Evolutionary conservation across 495 filamentous ascomycete genomes (phyloP), one percentile per base, ranked within the genome.

Genomic region (Extremus antarcticus): DNA sequence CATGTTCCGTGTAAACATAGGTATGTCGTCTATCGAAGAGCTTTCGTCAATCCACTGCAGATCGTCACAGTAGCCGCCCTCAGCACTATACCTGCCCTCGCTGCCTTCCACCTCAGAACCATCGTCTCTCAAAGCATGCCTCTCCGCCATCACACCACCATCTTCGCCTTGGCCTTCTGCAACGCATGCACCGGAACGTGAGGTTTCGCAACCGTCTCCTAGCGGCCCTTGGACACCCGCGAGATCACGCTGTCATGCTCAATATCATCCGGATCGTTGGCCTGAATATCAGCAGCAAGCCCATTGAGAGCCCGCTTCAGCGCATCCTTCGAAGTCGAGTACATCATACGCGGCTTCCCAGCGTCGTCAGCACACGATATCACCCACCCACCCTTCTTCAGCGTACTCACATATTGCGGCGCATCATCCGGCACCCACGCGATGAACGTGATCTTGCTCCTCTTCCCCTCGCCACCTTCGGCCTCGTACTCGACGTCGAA

Each of bases 371-470:
- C 43, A 8, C 20, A 11, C 35, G 9, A 9, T n/a, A 40, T 40
- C 35, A 10, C n/a, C 35, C 35, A 20, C 43, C n/a, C n/a, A 20
- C 8, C 8, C 43, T 11, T 46, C 10, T 19, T 46, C 8, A 8
- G 43, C 10, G 43, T 19, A 79, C 84, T 70, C 74, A 95, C 91
- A 73, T 83, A 80, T 68, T 88, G 82, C 57, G 81, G 74, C 57
- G 88, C 83, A 66, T 90, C 81, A 76, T 85, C 83, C 47, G 92
- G 91, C 54, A 86, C 87, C 90, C 90, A 98, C 56, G 85, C 78
- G 66, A 96, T 87, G 76, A 97, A 95, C 62, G 87, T 84, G 65
- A 98, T 92, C 81, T 98, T 98, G 80, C 79, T 90, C 72, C 91
- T 79, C 67, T 77, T 82, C 65, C 92, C 90, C 74, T 96, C 91